These are phyloP conservation scores for Rhodosorus marinus DNA, from an alignment of 23 red algal genomes.

Conservation along the genomic window DNA sequence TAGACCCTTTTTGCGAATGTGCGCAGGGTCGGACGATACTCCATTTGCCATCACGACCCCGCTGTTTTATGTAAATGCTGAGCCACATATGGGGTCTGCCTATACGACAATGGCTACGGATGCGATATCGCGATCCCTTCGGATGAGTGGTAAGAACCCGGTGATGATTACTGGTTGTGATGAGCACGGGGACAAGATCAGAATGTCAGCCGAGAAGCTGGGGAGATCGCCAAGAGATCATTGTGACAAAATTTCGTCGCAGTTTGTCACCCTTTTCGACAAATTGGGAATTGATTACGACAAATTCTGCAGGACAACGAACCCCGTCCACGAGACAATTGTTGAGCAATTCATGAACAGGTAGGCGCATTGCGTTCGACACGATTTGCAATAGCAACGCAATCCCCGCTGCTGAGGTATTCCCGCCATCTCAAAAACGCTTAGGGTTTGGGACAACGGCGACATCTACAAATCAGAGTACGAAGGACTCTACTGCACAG, in stretches of 20 bases:
- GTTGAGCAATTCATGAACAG: conserved; percentile 66
- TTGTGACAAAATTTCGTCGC: conserved; percentile 30
- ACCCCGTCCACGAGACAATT: conserved; percentile 18
- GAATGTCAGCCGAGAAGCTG: conserved; percentile 29
- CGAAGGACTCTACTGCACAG: conserved; percentile 88
- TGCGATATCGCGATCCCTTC: conserved; percentile 63
- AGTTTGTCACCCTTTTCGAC: conserved; percentile 43
- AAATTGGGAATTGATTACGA: conserved; percentile 38
- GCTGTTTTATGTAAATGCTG: conserved; percentile 83
- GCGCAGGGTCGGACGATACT: too few relatives aligned
- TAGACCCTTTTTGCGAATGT: too few relatives aligned
- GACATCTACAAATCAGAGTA: conserved; percentile 90
- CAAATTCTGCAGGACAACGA: conserved; percentile 70
- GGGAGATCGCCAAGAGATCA: conserved; percentile 14
- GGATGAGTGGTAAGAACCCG: conserved; percentile 15
- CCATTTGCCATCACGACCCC: conserved; percentile 62
- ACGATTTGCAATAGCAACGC: not conserved
- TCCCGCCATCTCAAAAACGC: too few relatives aligned
- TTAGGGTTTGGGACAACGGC: conserved; percentile 49
- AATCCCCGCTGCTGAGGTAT: not conserved
- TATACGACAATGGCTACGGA: conserved; percentile 93
- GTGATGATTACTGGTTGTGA: conserved; percentile 74
- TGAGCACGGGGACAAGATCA: conserved; percentile 98
- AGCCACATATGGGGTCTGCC: conserved; percentile 85
- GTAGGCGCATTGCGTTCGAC: too few relatives aligned